Percentiles rank a stretch among this genome's conserved stretches.
These are phyloP conservation scores for Auricularia auricula-judae DNA, from an alignment of 768 basidiomycete genomes.

Conservation along the genomic window DNA sequence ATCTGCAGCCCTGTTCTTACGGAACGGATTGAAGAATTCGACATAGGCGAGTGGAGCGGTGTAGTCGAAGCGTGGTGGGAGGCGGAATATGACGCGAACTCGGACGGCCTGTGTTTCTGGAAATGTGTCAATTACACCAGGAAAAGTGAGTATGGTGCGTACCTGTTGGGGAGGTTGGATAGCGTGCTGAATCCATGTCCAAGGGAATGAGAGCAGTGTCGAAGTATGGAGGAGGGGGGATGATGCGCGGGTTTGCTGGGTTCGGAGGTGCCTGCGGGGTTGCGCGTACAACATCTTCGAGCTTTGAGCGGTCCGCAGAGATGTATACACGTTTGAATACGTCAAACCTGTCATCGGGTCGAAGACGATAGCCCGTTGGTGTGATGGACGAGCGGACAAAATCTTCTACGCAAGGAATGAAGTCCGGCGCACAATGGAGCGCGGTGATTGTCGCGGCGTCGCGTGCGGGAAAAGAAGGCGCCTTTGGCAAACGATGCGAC, in stretches of 20 bases:
- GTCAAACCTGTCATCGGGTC: neutral
- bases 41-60: slow-evolving; percentile 14
- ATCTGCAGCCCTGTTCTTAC: neutral
- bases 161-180: neutral
- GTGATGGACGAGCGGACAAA: neutral
- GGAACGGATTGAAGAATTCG: slow-evolving; percentile 15
- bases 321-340: neutral
- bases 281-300: slow-evolving; percentile 3
- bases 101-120: slow-evolving; percentile 5
- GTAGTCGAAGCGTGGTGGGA: neutral
- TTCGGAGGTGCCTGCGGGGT: neutral
- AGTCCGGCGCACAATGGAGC: neutral
- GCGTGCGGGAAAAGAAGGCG: neutral
- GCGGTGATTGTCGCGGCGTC: neutral
- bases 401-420: slow-evolving; percentile 1
- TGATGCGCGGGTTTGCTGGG: neutral
- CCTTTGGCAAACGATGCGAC: neutral
- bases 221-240: slow-evolving; percentile 2
- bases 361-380: neutral
- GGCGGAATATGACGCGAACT: slow-evolving; percentile 7
- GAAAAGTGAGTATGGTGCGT: neutral
- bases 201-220: slow-evolving; percentile 7
- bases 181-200: neutral
- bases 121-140: neutral
- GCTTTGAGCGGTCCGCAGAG: neutral